Conservation (phyloP, 75 land plant species). For the Chamaecyparis obtusa region DNA sequence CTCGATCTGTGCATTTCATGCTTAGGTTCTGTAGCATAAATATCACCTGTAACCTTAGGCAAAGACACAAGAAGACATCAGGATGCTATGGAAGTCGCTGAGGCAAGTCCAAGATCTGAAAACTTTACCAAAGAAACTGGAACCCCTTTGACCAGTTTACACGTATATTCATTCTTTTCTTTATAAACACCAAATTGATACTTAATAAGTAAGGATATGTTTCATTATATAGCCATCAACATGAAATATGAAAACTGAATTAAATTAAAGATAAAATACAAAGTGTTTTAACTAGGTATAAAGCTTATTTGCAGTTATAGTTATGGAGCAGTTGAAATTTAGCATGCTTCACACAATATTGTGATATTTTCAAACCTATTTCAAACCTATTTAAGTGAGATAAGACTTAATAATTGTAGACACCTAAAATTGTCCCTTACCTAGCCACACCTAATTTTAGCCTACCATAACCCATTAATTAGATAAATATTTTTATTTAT, state of each 20-base stretch:
- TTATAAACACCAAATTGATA: not conserved
- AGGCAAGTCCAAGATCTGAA: not conserved
- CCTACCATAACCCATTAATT: too few species aligned
- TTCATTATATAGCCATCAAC: not conserved
- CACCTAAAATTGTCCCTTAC: too few species aligned
- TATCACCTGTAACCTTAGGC: not conserved
- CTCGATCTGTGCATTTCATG: not conserved
- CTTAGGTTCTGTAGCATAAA: not conserved
- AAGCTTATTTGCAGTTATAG: too few species aligned
- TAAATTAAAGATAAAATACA: not conserved
- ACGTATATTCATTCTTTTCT: not conserved
- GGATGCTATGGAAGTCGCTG: not conserved
- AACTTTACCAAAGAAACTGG: not conserved
- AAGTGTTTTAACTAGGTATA: not conserved
- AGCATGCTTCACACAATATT: not conserved
- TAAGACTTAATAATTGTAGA: too few species aligned
- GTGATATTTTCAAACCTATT: too few species aligned
- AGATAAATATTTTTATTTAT: too few species aligned
- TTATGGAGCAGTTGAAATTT: not conserved
- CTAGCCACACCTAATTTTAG: too few species aligned
- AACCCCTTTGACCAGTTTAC: not conserved
- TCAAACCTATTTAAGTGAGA: too few species aligned
- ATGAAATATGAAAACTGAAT: not conserved
- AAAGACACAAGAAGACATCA: not conserved
- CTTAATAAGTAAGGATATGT: not conserved